Evolutionary conservation across 2,329 filamentous ascomycete genomes (phyloP).

Genomic region (Cryphonectria radicalis): DNA sequence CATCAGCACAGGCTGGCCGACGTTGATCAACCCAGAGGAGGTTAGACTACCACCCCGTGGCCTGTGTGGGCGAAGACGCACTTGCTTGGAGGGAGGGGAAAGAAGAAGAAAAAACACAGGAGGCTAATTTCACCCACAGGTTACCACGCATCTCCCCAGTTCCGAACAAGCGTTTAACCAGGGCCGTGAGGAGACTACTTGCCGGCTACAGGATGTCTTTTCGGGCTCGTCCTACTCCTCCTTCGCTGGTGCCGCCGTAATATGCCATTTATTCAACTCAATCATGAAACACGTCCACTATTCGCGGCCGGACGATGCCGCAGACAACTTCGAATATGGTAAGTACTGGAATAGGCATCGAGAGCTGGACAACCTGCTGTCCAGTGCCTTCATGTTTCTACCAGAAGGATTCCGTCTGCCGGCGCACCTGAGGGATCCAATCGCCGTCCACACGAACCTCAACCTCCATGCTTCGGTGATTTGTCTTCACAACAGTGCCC

Average conservation of each 20-base stretch:
- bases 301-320: constrained; percentile 68
- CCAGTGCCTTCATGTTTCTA: constrained; percentile 77
- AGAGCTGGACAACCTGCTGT: constrained; percentile 77
- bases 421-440: constrained; percentile 67
- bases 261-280: constrained; percentile 78
- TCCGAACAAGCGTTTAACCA: constrained; percentile 76
- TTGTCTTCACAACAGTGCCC: constrained; percentile 85
- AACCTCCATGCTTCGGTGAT: constrained; percentile 87
- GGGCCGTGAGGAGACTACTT: constrained; percentile 65
- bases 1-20: constrained; percentile 90
- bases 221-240: constrained; percentile 67
- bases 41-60: constrained; percentile 39
- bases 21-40: constrained; percentile 75
- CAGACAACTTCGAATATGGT: constrained; percentile 74
- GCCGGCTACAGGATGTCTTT: constrained; percentile 67
- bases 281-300: constrained; percentile 83
- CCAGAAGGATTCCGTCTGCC: constrained; percentile 77
- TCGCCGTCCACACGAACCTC: constrained; percentile 83
- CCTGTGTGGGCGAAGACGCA: not conserved
- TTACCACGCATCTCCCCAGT: constrained; percentile 78
- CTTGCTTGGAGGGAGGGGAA: not conserved
- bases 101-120: constrained; percentile 11
- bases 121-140: constrained; percentile 44
- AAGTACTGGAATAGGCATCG: constrained; percentile 87
- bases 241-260: constrained; percentile 73